phyloP scores from a whole-genome alignment of 257 asterid genomes.

The Knoxia roxburghii region DNA sequence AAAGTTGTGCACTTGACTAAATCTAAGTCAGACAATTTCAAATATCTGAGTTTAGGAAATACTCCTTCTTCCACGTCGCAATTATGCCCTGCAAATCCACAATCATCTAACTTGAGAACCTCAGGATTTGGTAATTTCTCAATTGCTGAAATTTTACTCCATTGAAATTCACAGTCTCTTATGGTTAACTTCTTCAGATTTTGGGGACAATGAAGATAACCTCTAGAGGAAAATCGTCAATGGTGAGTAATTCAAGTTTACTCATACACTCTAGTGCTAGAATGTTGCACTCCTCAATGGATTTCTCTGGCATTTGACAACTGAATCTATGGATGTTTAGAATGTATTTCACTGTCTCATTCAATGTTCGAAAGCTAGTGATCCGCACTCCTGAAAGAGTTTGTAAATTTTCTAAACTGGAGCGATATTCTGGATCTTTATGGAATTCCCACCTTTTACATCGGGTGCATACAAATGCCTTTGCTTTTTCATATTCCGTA shows the following conservation, averaged over 20 bases:
- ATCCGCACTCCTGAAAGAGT: no score
- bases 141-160: conserved; percentile 2
- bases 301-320: no score
- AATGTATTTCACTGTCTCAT: no score
- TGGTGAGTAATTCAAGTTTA: neutral
- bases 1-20: neutral
- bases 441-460: no score
- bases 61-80: conserved; percentile 1
- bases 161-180: neutral
- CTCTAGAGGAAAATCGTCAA: neutral
- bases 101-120: neutral
- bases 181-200: neutral
- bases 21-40: neutral
- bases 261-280: neutral
- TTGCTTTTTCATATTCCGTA: neutral
- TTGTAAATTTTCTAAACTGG: no score
- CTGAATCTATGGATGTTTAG: no score
- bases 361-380: no score
- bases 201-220: neutral
- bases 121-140: neutral
- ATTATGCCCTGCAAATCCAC: neutral
- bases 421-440: no score
- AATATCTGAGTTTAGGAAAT: conserved; percentile 4
- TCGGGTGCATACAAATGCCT: neutral
- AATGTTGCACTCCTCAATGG: no score